A percentile compares a stretch with the other conserved stretches of the same genome.
These are phyloP conservation scores for Zymoseptoria pseudotritici DNA, from an alignment of 2,329 filamentous ascomycete genomes.

Conservation along the genomic window DNA sequence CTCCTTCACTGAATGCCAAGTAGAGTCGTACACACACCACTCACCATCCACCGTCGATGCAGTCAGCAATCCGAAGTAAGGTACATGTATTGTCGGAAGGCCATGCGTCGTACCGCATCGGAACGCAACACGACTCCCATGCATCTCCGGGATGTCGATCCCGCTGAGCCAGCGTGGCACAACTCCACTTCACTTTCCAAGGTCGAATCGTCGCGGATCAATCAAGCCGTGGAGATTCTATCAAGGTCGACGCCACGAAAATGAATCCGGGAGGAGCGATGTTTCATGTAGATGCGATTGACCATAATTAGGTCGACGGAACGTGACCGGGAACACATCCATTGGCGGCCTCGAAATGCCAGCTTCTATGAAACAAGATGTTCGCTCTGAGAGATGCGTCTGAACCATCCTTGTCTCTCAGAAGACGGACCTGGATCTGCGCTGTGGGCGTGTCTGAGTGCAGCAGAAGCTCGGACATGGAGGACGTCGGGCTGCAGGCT, in stretches of 20 bases:
- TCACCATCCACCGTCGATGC: no score
- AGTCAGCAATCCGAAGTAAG: no score
- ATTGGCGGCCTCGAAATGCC: neutral
- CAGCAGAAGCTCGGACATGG: neutral
- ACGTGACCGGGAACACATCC: neutral
- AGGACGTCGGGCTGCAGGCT: neutral
- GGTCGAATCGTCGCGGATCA: neutral
- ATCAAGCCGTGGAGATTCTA: neutral
- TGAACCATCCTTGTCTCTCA: neutral
- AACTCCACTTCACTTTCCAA: neutral
- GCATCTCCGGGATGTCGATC: neutral
- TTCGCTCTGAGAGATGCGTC: neutral
- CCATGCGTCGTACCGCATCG: neutral
- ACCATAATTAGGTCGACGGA: neutral
- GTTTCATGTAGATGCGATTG: neutral
- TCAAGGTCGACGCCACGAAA: neutral
- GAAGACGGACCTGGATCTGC: neutral
- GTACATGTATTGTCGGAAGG: no score
- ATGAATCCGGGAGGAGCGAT: neutral
- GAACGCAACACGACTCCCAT: neutral
- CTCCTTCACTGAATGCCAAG: neutral
- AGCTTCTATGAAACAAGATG: neutral
- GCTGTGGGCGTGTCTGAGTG: neutral
- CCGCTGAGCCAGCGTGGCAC: neutral
- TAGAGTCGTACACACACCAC: no score